Evolutionary conservation across 108 stramenopile species (phyloP), one percentile per base, ranked within the genome.

Genomic region (Stephanodiscus minutulus): DNA sequence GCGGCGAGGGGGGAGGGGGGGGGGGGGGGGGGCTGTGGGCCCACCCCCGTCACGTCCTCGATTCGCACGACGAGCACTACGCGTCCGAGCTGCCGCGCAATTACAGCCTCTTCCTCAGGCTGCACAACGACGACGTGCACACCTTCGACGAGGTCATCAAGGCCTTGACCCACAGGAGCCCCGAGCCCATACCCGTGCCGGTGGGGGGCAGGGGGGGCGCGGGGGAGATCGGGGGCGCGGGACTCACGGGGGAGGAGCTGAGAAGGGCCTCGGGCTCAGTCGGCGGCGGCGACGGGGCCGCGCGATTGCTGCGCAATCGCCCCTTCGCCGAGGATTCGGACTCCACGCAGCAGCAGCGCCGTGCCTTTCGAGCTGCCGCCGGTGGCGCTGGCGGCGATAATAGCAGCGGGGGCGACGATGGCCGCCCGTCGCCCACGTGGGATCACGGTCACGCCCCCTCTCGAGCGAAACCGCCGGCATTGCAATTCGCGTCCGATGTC

Each of bases 61-160:
- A 73, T 69, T 61, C 79, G 2, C 59, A 53, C 22, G 35, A 61
- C 44, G 67, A 68, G 39, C 61, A 68, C 53, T 72, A 80, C 31
- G 18, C 48, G 9, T 29, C 20, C 13, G 67, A 73, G 29, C 64
- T 73, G 17, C 94, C 91, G 24, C 48, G 64, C 24, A 79, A 70
- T 25, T 89, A 71, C 61, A 61, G 55, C 7, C 53, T 96, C 25
- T 79, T 85, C 21, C 60, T 97, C 70, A 72, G 94, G 13, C 68
- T 98, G 47, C 95, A 97, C 83, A 97, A 98, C 77, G 98, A 98
- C 75, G 98, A 98, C 73, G 95, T 97, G 11, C 98, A 98, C 72
- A 96, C 97, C 1, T 97, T 89, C 72, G 93, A 97, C 17, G 92
- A 97, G 61, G 97, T 98, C 11, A 96, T 94, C 58, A 83, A 72